Percentiles rank a stretch among this genome's conserved stretches.
These are phyloP conservation scores for Taphrina confusa DNA, from an alignment of 1,139 yeast genomes.

Conservation along the genomic window DNA sequence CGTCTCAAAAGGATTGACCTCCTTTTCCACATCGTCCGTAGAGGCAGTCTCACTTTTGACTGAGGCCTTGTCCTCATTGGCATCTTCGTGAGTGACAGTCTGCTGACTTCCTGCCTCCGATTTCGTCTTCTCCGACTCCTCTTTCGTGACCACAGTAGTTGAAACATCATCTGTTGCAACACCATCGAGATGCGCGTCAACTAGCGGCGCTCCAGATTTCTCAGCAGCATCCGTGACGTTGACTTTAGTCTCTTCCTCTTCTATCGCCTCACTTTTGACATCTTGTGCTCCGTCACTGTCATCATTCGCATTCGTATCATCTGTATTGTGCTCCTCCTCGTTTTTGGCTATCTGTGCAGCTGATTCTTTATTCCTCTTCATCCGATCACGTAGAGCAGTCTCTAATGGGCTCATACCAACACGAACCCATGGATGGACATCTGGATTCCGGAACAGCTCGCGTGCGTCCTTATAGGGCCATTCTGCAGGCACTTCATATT, in stretches of 20 bases:
- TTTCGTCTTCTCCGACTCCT: neutral
- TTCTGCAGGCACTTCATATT: slow-evolving; percentile 79
- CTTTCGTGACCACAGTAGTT: neutral
- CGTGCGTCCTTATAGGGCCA: slow-evolving; percentile 95
- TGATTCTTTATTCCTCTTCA: slow-evolving; percentile 26
- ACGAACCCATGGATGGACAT: slow-evolving; percentile 50
- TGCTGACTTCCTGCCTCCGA: neutral
- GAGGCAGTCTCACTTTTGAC: no score
- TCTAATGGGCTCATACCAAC: slow-evolving; percentile 30
- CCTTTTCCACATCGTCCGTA: neutral
- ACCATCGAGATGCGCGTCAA: slow-evolving; percentile 6
- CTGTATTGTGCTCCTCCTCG: neutral
- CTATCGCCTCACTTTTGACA: neutral
- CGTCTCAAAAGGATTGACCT: slow-evolving; percentile 23
- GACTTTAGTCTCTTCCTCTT: neutral
- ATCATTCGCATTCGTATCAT: neutral
- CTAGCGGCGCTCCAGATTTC: neutral
- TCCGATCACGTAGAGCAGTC: slow-evolving; percentile 16
- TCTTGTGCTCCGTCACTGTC: neutral
- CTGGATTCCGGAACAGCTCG: slow-evolving; percentile 77
- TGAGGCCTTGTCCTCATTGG: neutral
- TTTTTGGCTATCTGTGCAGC: slow-evolving; percentile 18
- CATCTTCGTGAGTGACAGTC: neutral
- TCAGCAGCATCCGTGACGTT: neutral
- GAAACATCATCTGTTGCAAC: no score